Evolutionary conservation across 345 rosid genomes (phyloP).

Genomic region (Limnanthes douglasii): DNA sequence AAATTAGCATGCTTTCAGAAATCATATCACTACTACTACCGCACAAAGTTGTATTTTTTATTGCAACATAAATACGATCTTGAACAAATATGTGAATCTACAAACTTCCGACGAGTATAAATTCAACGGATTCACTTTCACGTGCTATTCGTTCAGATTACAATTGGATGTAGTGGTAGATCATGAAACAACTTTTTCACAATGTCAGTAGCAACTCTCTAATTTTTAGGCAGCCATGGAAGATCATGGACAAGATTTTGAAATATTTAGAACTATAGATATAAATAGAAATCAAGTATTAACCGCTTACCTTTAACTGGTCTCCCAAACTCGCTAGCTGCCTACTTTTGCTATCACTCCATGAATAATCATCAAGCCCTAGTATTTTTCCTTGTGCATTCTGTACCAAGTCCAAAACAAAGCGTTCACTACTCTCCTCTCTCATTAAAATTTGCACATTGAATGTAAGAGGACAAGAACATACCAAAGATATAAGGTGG

Average conservation of each 20-base stretch:
- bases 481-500: constrained; percentile 57
- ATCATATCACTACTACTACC: background rate
- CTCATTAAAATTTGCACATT: background rate
- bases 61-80: too few relatives aligned
- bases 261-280: too few relatives aligned
- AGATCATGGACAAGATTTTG: too few relatives aligned
- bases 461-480: constrained; percentile 2
- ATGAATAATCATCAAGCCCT: constrained; percentile 12
- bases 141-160: too few relatives aligned
- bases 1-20: constrained; percentile 1
- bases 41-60: background rate
- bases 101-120: too few relatives aligned
- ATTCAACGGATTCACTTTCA: too few relatives aligned
- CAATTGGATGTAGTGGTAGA: too few relatives aligned
- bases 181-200: too few relatives aligned
- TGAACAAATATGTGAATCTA: too few relatives aligned
- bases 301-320: constrained; percentile 20
- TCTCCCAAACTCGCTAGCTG: constrained; percentile 19
- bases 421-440: constrained; percentile 1
- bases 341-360: constrained; percentile 11
- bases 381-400: constrained; percentile 8
- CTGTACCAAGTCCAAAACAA: constrained; percentile 17
- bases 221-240: too few relatives aligned
- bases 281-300: constrained; percentile 15
- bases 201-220: too few relatives aligned